Base-by-base conservation (phyloP, 257 asterid genomes). In the Solanum pennellii region DNA sequence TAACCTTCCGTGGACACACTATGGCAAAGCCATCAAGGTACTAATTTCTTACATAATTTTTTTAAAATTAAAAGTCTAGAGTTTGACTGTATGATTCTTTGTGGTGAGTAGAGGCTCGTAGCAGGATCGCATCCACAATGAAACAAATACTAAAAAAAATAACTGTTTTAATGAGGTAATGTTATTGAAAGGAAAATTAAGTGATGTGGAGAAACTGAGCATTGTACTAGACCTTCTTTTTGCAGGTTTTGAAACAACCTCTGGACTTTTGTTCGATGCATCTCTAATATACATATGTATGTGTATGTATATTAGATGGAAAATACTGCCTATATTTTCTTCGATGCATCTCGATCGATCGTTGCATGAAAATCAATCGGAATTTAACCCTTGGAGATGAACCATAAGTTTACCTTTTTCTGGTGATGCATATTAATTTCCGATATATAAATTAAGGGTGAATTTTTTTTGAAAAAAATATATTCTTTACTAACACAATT, bases 181-280 rank as follows among this genome's bases (percentile, higher is more conserved):
- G 3, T 13, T 93, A 74, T 35, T n/a, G 80, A 93, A 92, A 41
- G 90, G 15, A 1, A 5, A 87, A 13, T 87, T 96, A 20, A 93
- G 84, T 87, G 93, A 93, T 76, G 98, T 89, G 13, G 96, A 96
- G 86, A 93, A 86, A 93, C 94, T 94, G 49, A 92, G 94, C 89
- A 33, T 96, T 86, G 73, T 96, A 86, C 74, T 93, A 39, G 99
- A 94, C 88, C 93, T 93, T 83, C 84, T 94, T 88, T 88, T 96
- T 1, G 99, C 98, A 35, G 98, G 99, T 33, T 94, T 94, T 74
- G 99, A 94, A 89, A 96, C 99, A 56, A 96, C 99, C 25, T 94
- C 99, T 0, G 98, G 95, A 16, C 98, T 94, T 9, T 60, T 96
- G 96, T 29, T 96, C 93, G 1, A 5, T 95, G 16, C 94, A 96